These are phyloP conservation scores for Heliosperma pusillum DNA, from an alignment of 148 eudicot genomes.

Conservation along the genomic window DNA sequence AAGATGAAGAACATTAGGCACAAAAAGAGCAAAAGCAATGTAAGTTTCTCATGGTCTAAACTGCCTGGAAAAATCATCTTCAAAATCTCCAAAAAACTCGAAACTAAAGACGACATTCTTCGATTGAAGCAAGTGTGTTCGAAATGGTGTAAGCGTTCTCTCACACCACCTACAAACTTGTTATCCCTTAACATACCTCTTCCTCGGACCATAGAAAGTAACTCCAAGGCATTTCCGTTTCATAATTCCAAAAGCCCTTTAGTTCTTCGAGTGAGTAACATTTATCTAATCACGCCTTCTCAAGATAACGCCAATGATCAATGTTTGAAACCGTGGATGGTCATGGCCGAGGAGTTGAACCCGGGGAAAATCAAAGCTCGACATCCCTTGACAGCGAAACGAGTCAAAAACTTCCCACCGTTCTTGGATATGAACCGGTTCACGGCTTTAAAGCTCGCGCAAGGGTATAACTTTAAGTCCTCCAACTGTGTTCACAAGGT, in stretches of 20 bases:
- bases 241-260: background rate
- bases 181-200: constrained; percentile 12
- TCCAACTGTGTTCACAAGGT: constrained; percentile 5
- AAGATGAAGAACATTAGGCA: background rate
- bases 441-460: background rate
- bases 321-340: constrained; percentile 20
- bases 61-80: constrained; percentile 3
- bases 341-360: constrained; percentile 17
- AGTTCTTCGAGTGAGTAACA: constrained; percentile 6
- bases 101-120: constrained; percentile 7
- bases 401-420: background rate
- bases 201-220: background rate
- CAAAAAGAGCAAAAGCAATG: background rate
- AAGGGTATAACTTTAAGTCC: constrained; percentile 19
- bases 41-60: background rate
- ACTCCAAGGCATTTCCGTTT: background rate
- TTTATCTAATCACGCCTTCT: constrained; percentile 17
- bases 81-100: constrained; percentile 13
- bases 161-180: background rate
- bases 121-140: constrained; percentile 2
- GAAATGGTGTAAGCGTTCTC: constrained; percentile 11
- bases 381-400: constrained; percentile 15
- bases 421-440: background rate
- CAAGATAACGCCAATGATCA: background rate
- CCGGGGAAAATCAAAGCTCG: background rate